phyloP scores from a whole-genome alignment of 768 basidiomycete species.

The Pulveroboletus frians region DNA sequence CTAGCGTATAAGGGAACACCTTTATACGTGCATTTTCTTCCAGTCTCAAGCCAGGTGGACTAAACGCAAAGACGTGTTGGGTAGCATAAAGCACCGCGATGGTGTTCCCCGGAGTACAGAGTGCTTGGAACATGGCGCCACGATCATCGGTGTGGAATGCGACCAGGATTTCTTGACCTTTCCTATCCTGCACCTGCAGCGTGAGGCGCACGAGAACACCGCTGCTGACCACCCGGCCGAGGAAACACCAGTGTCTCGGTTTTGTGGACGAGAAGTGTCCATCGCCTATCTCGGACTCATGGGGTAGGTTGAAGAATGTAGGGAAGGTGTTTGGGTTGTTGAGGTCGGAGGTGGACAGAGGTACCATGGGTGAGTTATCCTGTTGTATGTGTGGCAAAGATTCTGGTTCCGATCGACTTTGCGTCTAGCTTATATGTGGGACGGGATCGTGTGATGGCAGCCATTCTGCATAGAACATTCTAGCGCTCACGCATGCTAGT shows the following conservation, averaged over 20 bases:
- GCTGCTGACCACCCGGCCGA: conserved; percentile 24
- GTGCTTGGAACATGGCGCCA: conserved; percentile 18
- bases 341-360: conserved; percentile 22
- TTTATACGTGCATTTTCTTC: conserved; percentile 23
- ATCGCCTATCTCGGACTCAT: conserved; percentile 18
- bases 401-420: background rate
- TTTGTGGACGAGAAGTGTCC: conserved; percentile 20
- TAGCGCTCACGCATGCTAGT: background rate
- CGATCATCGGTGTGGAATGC: conserved; percentile 32
- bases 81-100: conserved; percentile 30
- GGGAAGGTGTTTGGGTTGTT: conserved; percentile 23
- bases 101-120: conserved; percentile 25
- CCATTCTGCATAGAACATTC: background rate
- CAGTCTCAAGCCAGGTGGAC: conserved; percentile 25
- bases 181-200: conserved; percentile 28
- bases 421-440: conserved; percentile 13
- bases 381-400: background rate
- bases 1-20: conserved; percentile 25
- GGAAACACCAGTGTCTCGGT: conserved; percentile 29
- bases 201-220: conserved; percentile 24
- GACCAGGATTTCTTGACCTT: conserved; percentile 20
- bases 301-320: conserved; percentile 19
- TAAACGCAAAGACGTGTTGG: conserved; percentile 28
- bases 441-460: background rate
- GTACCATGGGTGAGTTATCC: conserved; percentile 15